Evolutionary conservation across 116 monocot genomes (phyloP), one percentile per base, ranked within the genome.

Genomic region (Dioscorea cayenensis): DNA sequence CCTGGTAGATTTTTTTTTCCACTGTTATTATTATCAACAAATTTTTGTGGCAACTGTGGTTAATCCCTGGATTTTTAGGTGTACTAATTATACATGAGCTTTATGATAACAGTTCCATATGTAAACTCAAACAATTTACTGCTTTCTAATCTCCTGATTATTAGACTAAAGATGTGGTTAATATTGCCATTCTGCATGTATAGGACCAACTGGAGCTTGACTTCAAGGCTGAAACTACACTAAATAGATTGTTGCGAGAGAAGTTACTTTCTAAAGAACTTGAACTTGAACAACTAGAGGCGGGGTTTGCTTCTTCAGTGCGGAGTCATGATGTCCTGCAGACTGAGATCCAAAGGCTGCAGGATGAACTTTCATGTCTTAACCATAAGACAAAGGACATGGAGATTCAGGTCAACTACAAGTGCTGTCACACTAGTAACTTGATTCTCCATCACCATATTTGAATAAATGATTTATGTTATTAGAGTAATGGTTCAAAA

Each of bases 281-380:
- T 48, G 89, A 95, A 74, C 49, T 85, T 62, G 89, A 92, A 27
- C 87, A 85, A 72, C 75, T 92, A 49, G 84, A 84, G 19, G 48
- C 70, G 12, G 80, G 87, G 35, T 72, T 91, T 27, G 87, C 89
- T 76, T 87, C 89, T 72, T 91, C 85, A 71, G 17, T 95, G 21
- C 81, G 81, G 43, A 67, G 20, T 50, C 76, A 80, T 32, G 89
- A 87, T 51, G 32, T 78, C 28, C 69, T 83, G 64, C 77, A 75
- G 73, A 66, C 75, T 64, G 92, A 92, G 70, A 85, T 85, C 28
- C 84, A 81, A 70, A 79, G 67, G 61, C 51, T 85, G 62, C 78
- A 84, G 64, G 89, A 91, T 75, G 81, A 89, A 78, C 63, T 87
- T 76, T 89, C 89, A 49, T 78, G 66, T 84, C 84, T 95, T 20